Conservation (phyloP, 768 basidiomycete genomes). For the Strobilomyces echinocephalus region DNA sequence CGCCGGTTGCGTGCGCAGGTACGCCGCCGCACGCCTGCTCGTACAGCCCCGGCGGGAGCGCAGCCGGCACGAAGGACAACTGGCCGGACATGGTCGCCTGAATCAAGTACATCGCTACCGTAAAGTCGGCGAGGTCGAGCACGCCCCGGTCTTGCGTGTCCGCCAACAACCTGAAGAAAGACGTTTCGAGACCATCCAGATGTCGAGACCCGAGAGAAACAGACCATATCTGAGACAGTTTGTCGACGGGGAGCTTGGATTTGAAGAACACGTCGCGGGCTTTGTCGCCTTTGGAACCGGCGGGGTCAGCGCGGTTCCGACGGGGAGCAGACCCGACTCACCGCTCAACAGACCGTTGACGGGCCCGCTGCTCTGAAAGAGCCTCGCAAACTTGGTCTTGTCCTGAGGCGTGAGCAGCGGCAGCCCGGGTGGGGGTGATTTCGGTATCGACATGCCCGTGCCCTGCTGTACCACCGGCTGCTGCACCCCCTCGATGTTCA, state of each 20-base stretch:
- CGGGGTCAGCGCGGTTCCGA: not conserved
- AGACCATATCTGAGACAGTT: constrained; percentile 90
- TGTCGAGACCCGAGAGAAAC: constrained; percentile 18
- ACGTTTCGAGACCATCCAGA: not conserved
- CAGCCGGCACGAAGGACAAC: constrained; percentile 62
- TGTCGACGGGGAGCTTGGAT: constrained; percentile 81
- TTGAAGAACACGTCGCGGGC: constrained; percentile 89
- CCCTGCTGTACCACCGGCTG: constrained; percentile 49
- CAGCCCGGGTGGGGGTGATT: constrained; percentile 53
- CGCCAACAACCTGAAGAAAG: constrained; percentile 70
- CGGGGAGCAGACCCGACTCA: constrained; percentile 29
- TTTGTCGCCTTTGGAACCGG: constrained; percentile 55
- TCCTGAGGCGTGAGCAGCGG: constrained; percentile 77
- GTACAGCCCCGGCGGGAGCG: constrained; percentile 79
- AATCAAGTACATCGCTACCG: constrained; percentile 94
- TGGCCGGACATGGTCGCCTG: constrained; percentile 85
- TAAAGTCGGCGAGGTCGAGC: constrained; percentile 88
- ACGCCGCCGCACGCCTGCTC: constrained; percentile 58
- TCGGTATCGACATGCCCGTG: constrained; percentile 52
- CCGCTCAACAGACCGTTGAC: constrained; percentile 75
- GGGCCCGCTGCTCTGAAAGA: constrained; percentile 73
- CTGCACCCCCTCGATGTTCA: constrained; percentile 69
- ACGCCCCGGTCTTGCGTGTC: constrained; percentile 89
- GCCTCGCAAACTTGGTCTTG: constrained; percentile 72
- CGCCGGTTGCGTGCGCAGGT: constrained; percentile 52